Evolutionary conservation across 1,139 yeast species (phyloP).

Genomic region (Geotrichum fermentans): DNA sequence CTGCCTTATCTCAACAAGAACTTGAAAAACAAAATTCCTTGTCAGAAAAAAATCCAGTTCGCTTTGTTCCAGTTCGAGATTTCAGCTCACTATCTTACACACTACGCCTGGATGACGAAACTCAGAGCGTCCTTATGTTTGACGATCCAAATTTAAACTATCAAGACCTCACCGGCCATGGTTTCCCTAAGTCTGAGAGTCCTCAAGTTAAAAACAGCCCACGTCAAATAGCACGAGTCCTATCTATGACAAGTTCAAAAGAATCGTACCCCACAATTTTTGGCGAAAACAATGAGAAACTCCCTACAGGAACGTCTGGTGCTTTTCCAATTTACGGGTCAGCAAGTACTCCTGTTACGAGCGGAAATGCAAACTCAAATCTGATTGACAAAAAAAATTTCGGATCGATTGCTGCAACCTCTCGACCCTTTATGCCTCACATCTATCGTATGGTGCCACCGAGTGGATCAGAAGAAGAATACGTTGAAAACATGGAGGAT

Average conservation of each 20-base stretch:
- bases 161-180: neutral
- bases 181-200: neutral
- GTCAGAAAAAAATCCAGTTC: neutral
- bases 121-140: neutral
- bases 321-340: too few species aligned
- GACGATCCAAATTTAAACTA: neutral
- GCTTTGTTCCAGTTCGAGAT: neutral
- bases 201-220: neutral
- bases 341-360: too few species aligned
- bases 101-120: neutral
- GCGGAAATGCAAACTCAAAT: too few species aligned
- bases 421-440: neutral
- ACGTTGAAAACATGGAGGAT: too few species aligned
- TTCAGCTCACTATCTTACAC: neutral
- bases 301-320: conserved; percentile 2
- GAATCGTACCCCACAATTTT: neutral
- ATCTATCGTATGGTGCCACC: neutral
- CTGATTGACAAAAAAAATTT: too few species aligned
- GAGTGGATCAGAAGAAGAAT: too few species aligned
- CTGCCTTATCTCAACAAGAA: too few species aligned
- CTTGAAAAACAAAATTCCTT: too few species aligned
- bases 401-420: neutral
- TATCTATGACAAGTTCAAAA: neutral
- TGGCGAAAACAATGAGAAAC: neutral
- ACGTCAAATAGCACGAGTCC: neutral